phyloP scores from a whole-genome alignment of 2,329 filamentous ascomycete species.

The Acephala macrosclerotiorum region DNA sequence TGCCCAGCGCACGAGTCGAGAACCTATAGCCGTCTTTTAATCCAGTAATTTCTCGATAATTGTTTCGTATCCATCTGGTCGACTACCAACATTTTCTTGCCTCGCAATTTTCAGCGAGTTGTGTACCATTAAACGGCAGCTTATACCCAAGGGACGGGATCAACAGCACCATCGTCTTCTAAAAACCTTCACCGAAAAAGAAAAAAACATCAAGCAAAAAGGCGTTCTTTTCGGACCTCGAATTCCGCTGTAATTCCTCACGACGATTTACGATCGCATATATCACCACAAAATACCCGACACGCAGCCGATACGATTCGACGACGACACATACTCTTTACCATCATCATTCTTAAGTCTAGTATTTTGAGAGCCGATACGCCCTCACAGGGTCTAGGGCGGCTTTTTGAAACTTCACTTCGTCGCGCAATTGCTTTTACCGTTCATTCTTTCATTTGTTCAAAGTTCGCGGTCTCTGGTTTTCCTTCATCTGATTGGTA shows the following conservation, averaged over 20 bases:
- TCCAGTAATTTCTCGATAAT: conserved; percentile 13
- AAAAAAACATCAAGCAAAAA: conserved; percentile 23
- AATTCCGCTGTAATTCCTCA: conserved; percentile 26
- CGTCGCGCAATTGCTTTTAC: conserved; percentile 12
- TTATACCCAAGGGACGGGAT: conserved; percentile 38
- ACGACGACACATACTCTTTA: conserved; percentile 23
- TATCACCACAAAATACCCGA: conserved; percentile 25
- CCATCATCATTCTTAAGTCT: conserved; percentile 14
- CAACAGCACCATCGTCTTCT: conserved; percentile 37
- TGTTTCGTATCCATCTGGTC: neutral
- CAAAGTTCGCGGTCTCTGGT: conserved; percentile 10
- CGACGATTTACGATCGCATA: conserved; percentile 36
- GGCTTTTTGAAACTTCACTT: conserved; percentile 27
- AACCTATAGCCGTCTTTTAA: conserved; percentile 52
- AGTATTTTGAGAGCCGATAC: conserved; percentile 27
- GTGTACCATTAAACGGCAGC: conserved; percentile 36
- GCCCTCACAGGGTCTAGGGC: conserved; percentile 33
- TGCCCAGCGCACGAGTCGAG: conserved; percentile 66
- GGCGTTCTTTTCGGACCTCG: conserved; percentile 16
- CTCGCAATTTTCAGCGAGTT: conserved; percentile 23
- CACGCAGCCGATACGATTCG: conserved; percentile 27
- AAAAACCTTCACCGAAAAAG: conserved; percentile 15
- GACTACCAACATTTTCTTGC: conserved; percentile 26
- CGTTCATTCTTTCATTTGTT: conserved; percentile 9
- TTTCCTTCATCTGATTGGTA: conserved; percentile 10